Percentiles rank a stretch among this genome's conserved stretches.
Conservation (phyloP, 805 yeast genomes). For the Candida rishiriensis region DNA sequence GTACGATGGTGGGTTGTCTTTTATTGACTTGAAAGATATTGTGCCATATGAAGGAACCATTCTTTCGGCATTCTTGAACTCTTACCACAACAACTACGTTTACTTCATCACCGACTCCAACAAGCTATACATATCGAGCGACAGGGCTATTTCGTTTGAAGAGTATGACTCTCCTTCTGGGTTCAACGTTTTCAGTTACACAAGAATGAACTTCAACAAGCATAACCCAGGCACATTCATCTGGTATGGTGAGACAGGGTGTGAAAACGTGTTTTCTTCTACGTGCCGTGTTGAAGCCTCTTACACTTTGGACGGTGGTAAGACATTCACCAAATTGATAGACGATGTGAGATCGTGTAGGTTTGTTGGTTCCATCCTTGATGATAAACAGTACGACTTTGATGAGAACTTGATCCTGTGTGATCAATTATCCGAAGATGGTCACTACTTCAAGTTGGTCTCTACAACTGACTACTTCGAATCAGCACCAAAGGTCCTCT, state of each 20-base stretch:
- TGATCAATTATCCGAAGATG: conserved; percentile 37
- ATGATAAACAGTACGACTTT: conserved; percentile 18
- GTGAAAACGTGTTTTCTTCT: conserved; percentile 39
- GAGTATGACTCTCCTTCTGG: conserved; percentile 47
- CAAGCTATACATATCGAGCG: conserved; percentile 52
- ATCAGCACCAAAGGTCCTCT: conserved; percentile 34
- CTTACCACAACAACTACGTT: conserved; percentile 51
- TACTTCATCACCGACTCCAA: conserved; percentile 47
- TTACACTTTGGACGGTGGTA: conserved; percentile 66
- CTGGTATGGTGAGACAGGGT: conserved; percentile 60
- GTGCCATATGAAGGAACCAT: conserved; percentile 37
- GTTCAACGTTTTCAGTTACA: conserved; percentile 32
- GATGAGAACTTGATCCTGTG: conserved; percentile 61
- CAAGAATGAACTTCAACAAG: conserved; percentile 60
- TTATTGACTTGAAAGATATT: conserved; percentile 32
- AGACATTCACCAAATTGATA: conserved; percentile 48
- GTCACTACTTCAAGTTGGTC: conserved; percentile 22
- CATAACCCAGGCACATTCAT: conserved; percentile 54
- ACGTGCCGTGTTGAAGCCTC: conserved; percentile 58
- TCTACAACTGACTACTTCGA: conserved; percentile 54
- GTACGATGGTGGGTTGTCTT: conserved; percentile 59
- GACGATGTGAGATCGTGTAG: conserved; percentile 58
- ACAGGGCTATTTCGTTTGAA: conserved; percentile 61
- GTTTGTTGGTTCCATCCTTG: conserved; percentile 56
- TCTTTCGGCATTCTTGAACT: conserved; percentile 57